Evolutionary conservation across 2,329 filamentous ascomycete species (phyloP), one percentile per base, ranked within the genome.

Genomic region (Ramularia collo-cygni): DNA sequence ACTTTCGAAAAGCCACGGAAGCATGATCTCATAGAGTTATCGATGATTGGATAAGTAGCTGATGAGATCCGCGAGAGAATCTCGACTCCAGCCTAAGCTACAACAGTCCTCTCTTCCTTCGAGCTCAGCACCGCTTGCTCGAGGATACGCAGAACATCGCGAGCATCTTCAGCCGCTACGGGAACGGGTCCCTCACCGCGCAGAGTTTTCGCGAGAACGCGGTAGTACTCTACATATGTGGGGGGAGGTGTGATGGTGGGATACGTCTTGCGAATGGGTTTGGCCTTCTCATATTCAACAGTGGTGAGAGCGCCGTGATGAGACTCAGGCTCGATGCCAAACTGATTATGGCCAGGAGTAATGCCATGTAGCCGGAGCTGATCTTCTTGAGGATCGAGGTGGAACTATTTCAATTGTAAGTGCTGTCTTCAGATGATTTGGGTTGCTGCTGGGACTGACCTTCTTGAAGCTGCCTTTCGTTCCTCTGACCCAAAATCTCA

Each of bases 401-500:
- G 64, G 58, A 62, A 74, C 63, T 52, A 15, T 38, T 17, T 4
- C 2, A 17, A 32, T 4, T 10, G 29, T 37, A 63, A 40, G 19
- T 19, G 38, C 10, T 10, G 10, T 24, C 21, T 10, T 24, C 21
- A 24, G 6, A 6, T 10, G 21, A 6, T 10, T 24, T 10, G 21
- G 21, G 10, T 6, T 10, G 10, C 10, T 14, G 4, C 15, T 7
- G 14, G 8, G n/a, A 33, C 73, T 69, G 28, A 67, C 64, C 70
- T 89, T 90, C 67, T 76, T 81, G 64, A 81, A 90, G 56, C 76
- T 83, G 1, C 83, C 85, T 62, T 81, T 79, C 13, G 76, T 76
- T 15, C 85, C 85, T 17, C 84, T 71, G 8, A 89, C 70, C 84
- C 85, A 89, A 69, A 81, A 90, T 28, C 85, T 69, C 43, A 83